Conservation (phyloP, 495 filamentous ascomycete species). For the Amphirosellinia nigrospora region DNA sequence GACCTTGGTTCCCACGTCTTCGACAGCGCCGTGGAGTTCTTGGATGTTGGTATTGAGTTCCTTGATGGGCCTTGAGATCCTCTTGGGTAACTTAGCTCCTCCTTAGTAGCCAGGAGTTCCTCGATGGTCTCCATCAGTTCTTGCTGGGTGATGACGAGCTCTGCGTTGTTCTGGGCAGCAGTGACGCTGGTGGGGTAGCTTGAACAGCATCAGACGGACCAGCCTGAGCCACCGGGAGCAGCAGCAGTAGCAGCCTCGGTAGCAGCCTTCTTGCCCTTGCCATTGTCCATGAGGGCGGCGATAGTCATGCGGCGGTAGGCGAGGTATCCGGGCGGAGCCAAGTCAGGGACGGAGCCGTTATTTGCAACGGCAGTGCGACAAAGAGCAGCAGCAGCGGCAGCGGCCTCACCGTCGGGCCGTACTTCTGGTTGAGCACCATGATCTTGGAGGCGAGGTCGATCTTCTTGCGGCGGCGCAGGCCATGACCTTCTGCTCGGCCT, state of each 20-base stretch:
- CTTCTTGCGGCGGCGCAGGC: slow-evolving; percentile 14
- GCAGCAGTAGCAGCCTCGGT: not conserved
- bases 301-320: not conserved
- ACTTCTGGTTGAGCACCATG: not conserved
- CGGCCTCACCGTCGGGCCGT: not conserved
- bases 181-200: not conserved
- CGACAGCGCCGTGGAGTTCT: not conserved
- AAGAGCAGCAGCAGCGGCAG: not conserved
- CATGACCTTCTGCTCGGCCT: not conserved
- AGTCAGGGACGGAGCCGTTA: not conserved
- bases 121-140: not conserved
- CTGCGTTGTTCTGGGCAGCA: not conserved
- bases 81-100: not conserved
- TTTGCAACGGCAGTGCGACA: too few species aligned
- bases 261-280: not conserved
- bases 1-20: not conserved
- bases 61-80: not conserved
- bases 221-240: too few species aligned
- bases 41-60: not conserved
- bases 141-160: too few species aligned
- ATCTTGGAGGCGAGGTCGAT: slow-evolving; percentile 16
- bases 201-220: too few species aligned
- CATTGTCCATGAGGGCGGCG: not conserved
- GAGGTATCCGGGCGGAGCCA: slow-evolving; percentile 7
- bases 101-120: not conserved